Base-by-base conservation (phyloP, 2,329 filamentous ascomycete species). In the Penicillium griseofulvum region DNA sequence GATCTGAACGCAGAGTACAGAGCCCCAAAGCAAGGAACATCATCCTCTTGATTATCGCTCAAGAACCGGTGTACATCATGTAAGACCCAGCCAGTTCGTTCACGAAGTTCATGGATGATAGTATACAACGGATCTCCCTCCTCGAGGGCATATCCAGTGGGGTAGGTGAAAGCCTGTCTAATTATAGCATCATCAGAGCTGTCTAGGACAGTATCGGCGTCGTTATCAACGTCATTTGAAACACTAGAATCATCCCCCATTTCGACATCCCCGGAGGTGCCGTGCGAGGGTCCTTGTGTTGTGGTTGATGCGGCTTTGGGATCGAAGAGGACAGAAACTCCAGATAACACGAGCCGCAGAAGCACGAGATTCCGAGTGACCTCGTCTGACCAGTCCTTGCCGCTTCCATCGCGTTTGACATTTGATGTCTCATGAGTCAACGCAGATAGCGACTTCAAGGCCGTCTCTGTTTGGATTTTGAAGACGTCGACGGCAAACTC, bases 341-440 rank as follows among this genome's bases (percentile, higher is more conserved):
- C 94, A 3, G 93, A 95, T 26, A 96, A 85, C 42, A 96, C 85
- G n/a, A 99, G 81, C 29, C 93, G 83, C 14, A 99, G 80, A 49
- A 97, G 87, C 12, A 93, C 90, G 54, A 99, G 81, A 62, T 96
- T 91, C 52, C 94, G 82, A 2, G 91, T 93, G 28, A 97, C 88
- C 71, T 99, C 95, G 71, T 99, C 94, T 0, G 93, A 97, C 94
- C 94, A 99, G 66, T 97, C 93, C 74, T 97, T 99, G 64, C 96
- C 95, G 71, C 93, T 96, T 36, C 94, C 94, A 63, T 92, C 93
- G 54, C 93, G 85, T 72, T 91, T 95, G 50, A 97, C 87, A 2
- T 86, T 87, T 1, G 91, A 88, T 34, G 88, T 83, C 43, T 90
- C 87, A 58, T 89, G 87, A 68, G 91, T 95, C n/a, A 99, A 81